Evolutionary conservation across 768 basidiomycete genomes (phyloP).

Genomic region (Boletus bicolor): DNA sequence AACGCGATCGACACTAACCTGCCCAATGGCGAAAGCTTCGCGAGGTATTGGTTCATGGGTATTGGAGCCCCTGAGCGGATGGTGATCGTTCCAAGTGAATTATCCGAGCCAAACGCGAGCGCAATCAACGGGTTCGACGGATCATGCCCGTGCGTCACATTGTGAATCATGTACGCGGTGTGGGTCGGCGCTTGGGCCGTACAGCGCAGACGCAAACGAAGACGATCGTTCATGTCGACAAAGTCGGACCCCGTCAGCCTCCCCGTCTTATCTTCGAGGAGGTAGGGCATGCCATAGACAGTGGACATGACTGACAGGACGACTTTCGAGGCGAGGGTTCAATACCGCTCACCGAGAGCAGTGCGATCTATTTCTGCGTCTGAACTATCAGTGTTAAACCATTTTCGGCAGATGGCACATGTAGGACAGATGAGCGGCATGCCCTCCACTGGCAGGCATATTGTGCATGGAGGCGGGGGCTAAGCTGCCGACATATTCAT

Average conservation of each 20-base stretch:
- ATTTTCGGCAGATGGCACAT: slow-evolving; percentile 24
- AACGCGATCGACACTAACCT: slow-evolving; percentile 36
- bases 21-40: slow-evolving; percentile 36
- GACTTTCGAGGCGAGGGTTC: background rate
- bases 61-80: slow-evolving; percentile 37
- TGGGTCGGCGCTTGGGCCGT: slow-evolving; percentile 41
- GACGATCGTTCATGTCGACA: slow-evolving; percentile 60
- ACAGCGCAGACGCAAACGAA: slow-evolving; percentile 48
- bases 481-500: slow-evolving; percentile 22
- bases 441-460: slow-evolving; percentile 16
- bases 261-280: slow-evolving; percentile 65
- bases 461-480: slow-evolving; percentile 14
- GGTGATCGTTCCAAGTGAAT: slow-evolving; percentile 51
- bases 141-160: slow-evolving; percentile 29
- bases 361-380: slow-evolving; percentile 26
- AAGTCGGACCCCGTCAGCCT: slow-evolving; percentile 53
- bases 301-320: slow-evolving; percentile 27
- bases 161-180: slow-evolving; percentile 53
- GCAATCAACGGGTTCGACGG: slow-evolving; percentile 41
- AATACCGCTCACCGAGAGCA: background rate
- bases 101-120: slow-evolving; percentile 49
- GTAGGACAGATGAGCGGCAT: slow-evolving; percentile 15
- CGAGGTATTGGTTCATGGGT: slow-evolving; percentile 54
- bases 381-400: slow-evolving; percentile 10
- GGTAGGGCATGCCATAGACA: slow-evolving; percentile 54